phyloP scores from a whole-genome alignment of 345 rosid species.

The Salix viminalis region DNA sequence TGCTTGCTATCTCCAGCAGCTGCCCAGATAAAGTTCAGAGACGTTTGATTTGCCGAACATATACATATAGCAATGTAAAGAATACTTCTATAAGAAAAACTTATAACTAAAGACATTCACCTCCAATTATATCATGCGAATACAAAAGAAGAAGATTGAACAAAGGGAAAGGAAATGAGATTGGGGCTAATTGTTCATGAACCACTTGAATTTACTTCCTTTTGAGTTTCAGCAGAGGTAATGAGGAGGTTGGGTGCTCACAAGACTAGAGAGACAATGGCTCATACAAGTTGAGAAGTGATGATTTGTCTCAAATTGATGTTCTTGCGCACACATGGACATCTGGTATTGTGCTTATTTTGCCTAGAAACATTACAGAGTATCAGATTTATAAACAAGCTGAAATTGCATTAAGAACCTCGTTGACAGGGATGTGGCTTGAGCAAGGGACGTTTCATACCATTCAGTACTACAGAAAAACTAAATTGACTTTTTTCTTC shows the following conservation, averaged over 20 bases:
- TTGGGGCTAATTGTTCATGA: not conserved
- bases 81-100: not conserved
- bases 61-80: not conserved
- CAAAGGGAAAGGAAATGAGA: not conserved
- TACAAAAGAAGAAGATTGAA: not conserved
- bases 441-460: constrained; percentile 10
- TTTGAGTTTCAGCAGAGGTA: not conserved
- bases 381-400: constrained; percentile 1
- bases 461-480: constrained; percentile 14
- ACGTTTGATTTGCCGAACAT: not conserved
- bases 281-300: not conserved
- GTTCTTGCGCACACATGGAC: not conserved
- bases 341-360: constrained; percentile 14
- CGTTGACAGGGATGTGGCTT: constrained; percentile 3
- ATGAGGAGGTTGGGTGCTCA: not conserved
- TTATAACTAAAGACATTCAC: not conserved
- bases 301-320: not conserved
- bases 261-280: not conserved
- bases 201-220: not conserved
- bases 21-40: not conserved
- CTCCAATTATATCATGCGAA: too few species aligned
- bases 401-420: constrained; percentile 1
- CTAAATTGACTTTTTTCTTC: constrained; percentile 16
- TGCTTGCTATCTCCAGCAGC: not conserved
- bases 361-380: constrained; percentile 8